phyloP scores from a whole-genome alignment of 305 asterid species.

The Rubia occidens region DNA sequence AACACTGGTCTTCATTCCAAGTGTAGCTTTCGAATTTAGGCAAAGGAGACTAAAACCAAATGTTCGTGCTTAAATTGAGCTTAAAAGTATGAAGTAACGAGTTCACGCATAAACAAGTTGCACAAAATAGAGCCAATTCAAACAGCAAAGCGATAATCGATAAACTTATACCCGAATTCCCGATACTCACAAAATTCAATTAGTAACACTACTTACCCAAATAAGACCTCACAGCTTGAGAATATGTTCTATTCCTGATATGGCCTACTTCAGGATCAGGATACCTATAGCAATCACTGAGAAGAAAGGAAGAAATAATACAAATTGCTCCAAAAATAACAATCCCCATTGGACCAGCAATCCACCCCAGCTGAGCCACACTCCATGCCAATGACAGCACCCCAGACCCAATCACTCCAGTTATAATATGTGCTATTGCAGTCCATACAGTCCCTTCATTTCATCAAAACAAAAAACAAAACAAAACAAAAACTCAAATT shows the following conservation, averaged over 20 bases:
- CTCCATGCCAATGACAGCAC: conserved; percentile 70
- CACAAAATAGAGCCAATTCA: too few relatives aligned
- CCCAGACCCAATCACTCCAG: conserved; percentile 77
- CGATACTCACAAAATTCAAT: background rate
- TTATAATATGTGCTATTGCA: conserved; percentile 58
- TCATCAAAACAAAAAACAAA: background rate
- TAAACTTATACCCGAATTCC: background rate
- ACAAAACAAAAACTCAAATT: background rate
- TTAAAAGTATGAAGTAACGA: background rate
- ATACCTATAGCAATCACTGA: conserved; percentile 42
- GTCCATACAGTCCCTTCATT: conserved; percentile 51
- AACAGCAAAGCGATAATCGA: background rate
- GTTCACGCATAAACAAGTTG: too few relatives aligned
- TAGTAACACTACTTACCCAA: conserved; percentile 16
- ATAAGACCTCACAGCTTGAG: conserved; percentile 22
- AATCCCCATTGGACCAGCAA: conserved; percentile 56
- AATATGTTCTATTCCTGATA: conserved; percentile 18
- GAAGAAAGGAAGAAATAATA: conserved; percentile 40
- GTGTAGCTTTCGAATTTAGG: background rate
- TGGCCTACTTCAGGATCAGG: conserved; percentile 30
- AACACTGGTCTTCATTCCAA: background rate
- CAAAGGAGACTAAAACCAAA: background rate
- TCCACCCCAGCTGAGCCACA: conserved; percentile 66
- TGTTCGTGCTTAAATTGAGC: background rate
- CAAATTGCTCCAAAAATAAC: conserved; percentile 45